These are phyloP conservation scores for Begonia masoniana DNA, from an alignment of 306 rosid species.

Conservation along the genomic window DNA sequence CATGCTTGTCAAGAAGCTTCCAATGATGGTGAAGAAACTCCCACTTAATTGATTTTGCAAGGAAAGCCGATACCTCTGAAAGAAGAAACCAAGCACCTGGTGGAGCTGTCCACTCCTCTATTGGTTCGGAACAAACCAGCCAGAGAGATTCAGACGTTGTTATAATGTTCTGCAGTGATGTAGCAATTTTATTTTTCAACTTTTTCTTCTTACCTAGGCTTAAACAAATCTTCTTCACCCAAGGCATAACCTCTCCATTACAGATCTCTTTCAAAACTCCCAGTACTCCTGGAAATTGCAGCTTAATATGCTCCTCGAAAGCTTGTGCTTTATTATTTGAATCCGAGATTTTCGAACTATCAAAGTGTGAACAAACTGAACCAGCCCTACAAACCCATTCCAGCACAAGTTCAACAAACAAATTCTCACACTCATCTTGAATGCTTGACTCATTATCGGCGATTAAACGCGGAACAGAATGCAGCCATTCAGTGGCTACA, in stretches of 20 bases:
- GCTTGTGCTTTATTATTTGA: conserved; percentile 17
- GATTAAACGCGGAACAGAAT: conserved; percentile 72
- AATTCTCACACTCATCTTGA: conserved; percentile 88
- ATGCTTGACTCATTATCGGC: conserved; percentile 79
- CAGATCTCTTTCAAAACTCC: conserved; percentile 56
- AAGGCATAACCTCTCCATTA: conserved; percentile 66
- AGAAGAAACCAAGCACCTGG: conserved; percentile 91
- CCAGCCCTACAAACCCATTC: conserved; percentile 53
- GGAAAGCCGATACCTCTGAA: conserved; percentile 76
- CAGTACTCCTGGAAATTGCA: conserved; percentile 37
- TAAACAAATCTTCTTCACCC: conserved; percentile 89
- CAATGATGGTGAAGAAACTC: conserved; percentile 90
- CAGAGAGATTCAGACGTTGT: conserved; percentile 66
- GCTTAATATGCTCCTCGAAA: conserved; percentile 32
- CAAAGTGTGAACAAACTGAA: conserved; percentile 16
- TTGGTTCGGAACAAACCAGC: conserved; percentile 53
- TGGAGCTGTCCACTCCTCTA: conserved; percentile 90
- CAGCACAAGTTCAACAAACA: conserved; percentile 74
- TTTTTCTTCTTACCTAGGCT: conserved; percentile 71
- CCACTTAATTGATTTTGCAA: conserved; percentile 76
- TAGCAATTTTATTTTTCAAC: conserved; percentile 37
- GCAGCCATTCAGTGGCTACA: conserved; percentile 79
- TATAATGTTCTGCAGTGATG: conserved; percentile 65
- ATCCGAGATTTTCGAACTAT: conserved; percentile 6
- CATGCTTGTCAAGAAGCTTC: conserved; percentile 73